Percentiles rank a stretch among this genome's conserved stretches.
Conservation (phyloP, 2,329 filamentous ascomycete species). For the Lachnellula occidentalis region DNA sequence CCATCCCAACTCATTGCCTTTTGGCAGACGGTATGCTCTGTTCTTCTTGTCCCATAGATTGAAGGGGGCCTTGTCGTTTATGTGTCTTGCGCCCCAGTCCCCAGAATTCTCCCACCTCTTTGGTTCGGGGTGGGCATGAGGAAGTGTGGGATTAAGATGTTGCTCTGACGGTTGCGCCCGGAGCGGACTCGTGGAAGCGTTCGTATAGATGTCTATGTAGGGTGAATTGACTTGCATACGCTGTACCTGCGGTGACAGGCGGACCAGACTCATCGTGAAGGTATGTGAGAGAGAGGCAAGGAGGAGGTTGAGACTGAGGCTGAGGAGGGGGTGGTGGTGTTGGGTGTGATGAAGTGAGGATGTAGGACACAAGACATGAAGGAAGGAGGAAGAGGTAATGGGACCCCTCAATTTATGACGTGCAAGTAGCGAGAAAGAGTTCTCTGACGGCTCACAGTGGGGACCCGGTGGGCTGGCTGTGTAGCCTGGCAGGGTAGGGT, state of each 20-base stretch:
- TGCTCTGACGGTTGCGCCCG: no score
- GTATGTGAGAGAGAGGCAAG: constrained; percentile 33
- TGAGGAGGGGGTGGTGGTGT: no score
- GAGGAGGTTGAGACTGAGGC: no score
- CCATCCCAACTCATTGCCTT: constrained; percentile 24
- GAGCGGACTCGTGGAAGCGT: constrained; percentile 12
- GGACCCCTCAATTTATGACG: no score
- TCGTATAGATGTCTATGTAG: constrained; percentile 15
- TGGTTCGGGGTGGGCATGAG: constrained; percentile 13
- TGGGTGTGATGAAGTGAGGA: no score
- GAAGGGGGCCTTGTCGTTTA: constrained; percentile 17
- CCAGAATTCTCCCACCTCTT: constrained; percentile 13
- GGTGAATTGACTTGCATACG: constrained; percentile 10
- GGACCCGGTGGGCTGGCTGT: no score
- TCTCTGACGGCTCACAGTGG: no score
- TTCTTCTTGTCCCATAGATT: constrained; percentile 11
- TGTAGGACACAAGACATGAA: no score
- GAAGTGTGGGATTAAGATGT: no score
- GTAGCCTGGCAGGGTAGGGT: no score
- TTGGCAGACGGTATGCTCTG: constrained; percentile 9
- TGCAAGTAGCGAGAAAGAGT: no score
- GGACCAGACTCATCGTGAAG: constrained; percentile 11
- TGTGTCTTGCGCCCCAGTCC: constrained; percentile 16
- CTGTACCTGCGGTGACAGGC: constrained; percentile 14
- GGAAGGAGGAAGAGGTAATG: no score